phyloP scores from a whole-genome alignment of 192 early-diverging fungal genomes.

The Backusella morwellensis region DNA sequence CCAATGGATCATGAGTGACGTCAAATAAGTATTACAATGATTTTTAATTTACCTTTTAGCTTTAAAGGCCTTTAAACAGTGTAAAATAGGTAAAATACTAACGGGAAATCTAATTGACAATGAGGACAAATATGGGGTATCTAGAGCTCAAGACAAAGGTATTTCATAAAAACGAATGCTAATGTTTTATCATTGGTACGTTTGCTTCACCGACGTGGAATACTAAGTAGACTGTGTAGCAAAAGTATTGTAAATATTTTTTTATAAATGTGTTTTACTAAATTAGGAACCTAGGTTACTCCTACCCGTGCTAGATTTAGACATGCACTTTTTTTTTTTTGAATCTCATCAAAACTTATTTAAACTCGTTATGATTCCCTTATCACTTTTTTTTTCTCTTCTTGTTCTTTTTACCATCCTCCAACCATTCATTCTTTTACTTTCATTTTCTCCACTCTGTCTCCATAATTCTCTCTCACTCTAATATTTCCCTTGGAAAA shows the following conservation, averaged over 20 bases:
- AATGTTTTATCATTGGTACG: conserved; percentile 12
- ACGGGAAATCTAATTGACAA: conserved; percentile 13
- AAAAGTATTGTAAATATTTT: conserved; percentile 2
- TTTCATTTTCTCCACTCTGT: conserved; percentile 6
- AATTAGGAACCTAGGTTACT: conserved; percentile 10
- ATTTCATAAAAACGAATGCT: not conserved
- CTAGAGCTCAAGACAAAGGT: not conserved
- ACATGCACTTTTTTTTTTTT: not conserved
- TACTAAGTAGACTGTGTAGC: conserved; percentile 13
- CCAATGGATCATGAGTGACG: not conserved
- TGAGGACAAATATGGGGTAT: conserved; percentile 6
- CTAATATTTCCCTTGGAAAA: conserved; percentile 6
- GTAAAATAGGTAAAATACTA: not conserved
- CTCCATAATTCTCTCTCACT: conserved; percentile 5
- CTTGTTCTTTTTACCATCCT: conserved; percentile 10
- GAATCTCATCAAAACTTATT: not conserved
- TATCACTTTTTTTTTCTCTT: conserved; percentile 16
- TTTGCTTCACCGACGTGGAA: not conserved
- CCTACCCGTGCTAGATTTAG: conserved; percentile 6
- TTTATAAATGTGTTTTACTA: not conserved
- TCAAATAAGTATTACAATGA: conserved; percentile 2
- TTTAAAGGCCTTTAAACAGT: not conserved
- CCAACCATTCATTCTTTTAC: conserved; percentile 10
- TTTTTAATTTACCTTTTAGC: not conserved
- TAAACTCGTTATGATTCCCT: conserved; percentile 2